A percentile compares a stretch with the other conserved stretches of the same genome.
Evolutionary conservation across 192 early-diverging fungal genomes (phyloP).

Genomic region (Lobosporangium transversale): DNA sequence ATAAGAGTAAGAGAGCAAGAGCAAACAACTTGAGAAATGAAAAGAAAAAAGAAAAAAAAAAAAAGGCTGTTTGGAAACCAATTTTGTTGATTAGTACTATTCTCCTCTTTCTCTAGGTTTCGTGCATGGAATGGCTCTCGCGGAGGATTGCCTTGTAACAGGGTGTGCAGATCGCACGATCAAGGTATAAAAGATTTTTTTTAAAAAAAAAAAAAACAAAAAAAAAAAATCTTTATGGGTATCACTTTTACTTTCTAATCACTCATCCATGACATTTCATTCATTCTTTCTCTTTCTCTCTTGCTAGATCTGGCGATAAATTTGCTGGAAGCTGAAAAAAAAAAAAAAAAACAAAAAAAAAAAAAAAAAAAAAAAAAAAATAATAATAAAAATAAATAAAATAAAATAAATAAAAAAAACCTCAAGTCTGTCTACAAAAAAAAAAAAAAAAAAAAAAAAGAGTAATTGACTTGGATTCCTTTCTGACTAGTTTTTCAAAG

Average conservation of each 20-base stretch:
- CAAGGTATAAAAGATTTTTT: slow-evolving; percentile 38
- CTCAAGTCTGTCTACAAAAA: no score
- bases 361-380: no score
- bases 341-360: no score
- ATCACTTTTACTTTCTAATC: no score
- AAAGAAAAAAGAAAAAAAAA: neutral
- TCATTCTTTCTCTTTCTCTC: neutral
- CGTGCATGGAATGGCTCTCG: slow-evolving; percentile 62
- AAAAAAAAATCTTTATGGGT: slow-evolving; percentile 5
- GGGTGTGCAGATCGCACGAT: slow-evolving; percentile 64
- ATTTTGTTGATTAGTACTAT: slow-evolving; percentile 3
- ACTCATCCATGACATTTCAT: no score
- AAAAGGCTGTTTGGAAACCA: neutral
- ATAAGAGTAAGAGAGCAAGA: slow-evolving; percentile 54
- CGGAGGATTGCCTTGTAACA: slow-evolving; percentile 54
- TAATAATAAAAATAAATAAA: no score
- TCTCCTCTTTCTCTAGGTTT: slow-evolving; percentile 37
- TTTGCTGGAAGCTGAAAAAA: neutral
- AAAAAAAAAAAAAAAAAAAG: no score
- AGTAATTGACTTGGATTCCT: neutral
- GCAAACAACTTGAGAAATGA: no score
- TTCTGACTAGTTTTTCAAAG: neutral
- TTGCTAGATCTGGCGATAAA: slow-evolving; percentile 9
- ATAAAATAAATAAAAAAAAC: no score
- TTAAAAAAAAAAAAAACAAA: neutral